phyloP scores from a whole-genome alignment of 805 yeast genomes.

The Wickerhamiella azyma region DNA sequence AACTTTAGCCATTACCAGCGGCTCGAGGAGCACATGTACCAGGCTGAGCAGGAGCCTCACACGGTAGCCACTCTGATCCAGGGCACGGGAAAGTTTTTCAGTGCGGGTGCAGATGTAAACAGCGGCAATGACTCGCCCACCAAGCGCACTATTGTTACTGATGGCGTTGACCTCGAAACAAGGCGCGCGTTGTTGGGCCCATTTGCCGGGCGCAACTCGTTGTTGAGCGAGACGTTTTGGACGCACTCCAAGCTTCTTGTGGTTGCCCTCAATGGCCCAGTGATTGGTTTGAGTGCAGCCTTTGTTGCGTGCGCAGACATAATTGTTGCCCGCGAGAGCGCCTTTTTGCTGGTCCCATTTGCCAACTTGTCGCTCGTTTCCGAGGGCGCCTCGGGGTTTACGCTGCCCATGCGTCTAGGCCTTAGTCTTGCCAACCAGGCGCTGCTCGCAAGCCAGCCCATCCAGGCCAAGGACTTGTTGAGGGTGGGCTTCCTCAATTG shows the following conservation, averaged over 20 bases:
- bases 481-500: conserved; percentile 50
- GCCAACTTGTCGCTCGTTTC: conserved; percentile 69
- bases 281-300: conserved; percentile 64
- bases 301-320: conserved; percentile 65
- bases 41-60: conserved; percentile 48
- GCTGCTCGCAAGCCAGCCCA: conserved; percentile 52
- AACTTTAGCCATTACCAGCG: conserved; percentile 37
- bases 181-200: conserved; percentile 36
- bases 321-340: conserved; percentile 41
- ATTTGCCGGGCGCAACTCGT: conserved; percentile 60
- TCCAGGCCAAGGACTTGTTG: conserved; percentile 41
- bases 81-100: conserved; percentile 61
- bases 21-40: conserved; percentile 43
- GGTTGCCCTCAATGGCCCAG: conserved; percentile 77
- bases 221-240: conserved; percentile 51
- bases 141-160: background rate
- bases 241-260: conserved; percentile 59
- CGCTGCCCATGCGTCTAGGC: conserved; percentile 59
- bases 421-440: conserved; percentile 61
- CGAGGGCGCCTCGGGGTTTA: conserved; percentile 64
- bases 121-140: conserved; percentile 18
- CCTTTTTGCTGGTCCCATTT: conserved; percentile 59
- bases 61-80: conserved; percentile 54
- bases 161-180: conserved; percentile 11
- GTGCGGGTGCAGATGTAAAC: conserved; percentile 72